phyloP scores from a whole-genome alignment of 2,329 filamentous ascomycete genomes.

The Diaporthe vexans region DNA sequence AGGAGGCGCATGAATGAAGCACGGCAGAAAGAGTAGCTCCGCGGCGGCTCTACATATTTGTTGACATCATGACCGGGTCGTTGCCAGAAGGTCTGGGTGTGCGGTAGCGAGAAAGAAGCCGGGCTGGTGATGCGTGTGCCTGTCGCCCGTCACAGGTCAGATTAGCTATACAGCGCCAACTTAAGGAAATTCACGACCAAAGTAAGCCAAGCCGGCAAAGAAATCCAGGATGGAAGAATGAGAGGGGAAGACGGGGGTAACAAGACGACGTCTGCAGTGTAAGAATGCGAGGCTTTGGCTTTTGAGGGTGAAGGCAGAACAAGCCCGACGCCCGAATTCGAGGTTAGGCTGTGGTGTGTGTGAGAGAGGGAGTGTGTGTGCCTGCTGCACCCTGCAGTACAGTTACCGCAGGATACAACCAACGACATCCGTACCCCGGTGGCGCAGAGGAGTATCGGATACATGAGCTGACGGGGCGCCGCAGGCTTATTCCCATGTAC shows the following conservation, averaged over 20 bases:
- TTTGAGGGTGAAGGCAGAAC: slow-evolving; percentile 39
- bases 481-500: slow-evolving; percentile 33
- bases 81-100: slow-evolving; percentile 27
- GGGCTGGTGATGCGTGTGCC: slow-evolving; percentile 22
- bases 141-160: slow-evolving; percentile 23
- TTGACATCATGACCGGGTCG: slow-evolving; percentile 17
- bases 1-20: slow-evolving; percentile 40
- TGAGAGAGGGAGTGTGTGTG: slow-evolving; percentile 21
- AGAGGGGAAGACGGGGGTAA: slow-evolving; percentile 32
- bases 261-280: slow-evolving; percentile 33
- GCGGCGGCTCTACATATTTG: slow-evolving; percentile 37
- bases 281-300: slow-evolving; percentile 38
- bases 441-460: slow-evolving; percentile 36
- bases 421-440: slow-evolving; percentile 31
- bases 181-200: background rate
- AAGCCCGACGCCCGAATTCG: slow-evolving; percentile 34
- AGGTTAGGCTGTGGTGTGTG: slow-evolving; percentile 40
- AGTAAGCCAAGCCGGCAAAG: slow-evolving; percentile 17
- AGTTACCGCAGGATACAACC: slow-evolving; percentile 41
- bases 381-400: slow-evolving; percentile 40
- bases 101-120: slow-evolving; percentile 15
- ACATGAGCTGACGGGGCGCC: slow-evolving; percentile 32
- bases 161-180: slow-evolving; percentile 19
- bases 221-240: slow-evolving; percentile 6
- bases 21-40: slow-evolving; percentile 13